Percentiles rank a stretch among this genome's conserved stretches.
Conservation (phyloP, 768 basidiomycete genomes). For the Coprinellus aureogranulatus region DNA sequence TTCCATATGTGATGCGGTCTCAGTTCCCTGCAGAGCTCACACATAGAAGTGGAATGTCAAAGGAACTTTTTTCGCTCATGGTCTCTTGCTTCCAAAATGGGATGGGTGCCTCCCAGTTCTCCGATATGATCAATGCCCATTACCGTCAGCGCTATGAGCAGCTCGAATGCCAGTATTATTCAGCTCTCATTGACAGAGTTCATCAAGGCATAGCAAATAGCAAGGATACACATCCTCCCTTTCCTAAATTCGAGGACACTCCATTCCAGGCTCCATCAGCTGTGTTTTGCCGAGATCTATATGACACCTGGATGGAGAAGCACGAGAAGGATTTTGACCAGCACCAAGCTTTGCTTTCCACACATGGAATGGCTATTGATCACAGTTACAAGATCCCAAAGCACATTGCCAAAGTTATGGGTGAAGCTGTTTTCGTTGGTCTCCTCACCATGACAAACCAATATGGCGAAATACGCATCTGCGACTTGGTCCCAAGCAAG, state of each 20-base stretch:
- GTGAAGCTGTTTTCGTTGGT: too few relatives aligned
- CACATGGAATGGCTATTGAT: constrained; percentile 6
- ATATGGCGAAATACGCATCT: constrained; percentile 17
- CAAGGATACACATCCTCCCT: constrained; percentile 15
- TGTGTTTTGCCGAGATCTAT: constrained; percentile 21
- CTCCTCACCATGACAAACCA: constrained; percentile 27
- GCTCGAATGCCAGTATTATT: not conserved
- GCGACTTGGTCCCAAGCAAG: constrained; percentile 26
- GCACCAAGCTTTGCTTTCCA: constrained; percentile 8
- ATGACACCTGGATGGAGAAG: constrained; percentile 18
- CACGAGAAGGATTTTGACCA: constrained; percentile 8
- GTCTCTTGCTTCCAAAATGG: not conserved
- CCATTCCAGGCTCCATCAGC: constrained; percentile 22
- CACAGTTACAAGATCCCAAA: constrained; percentile 15
- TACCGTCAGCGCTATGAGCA: not conserved
- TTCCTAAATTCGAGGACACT: constrained; percentile 12
- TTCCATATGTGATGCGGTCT: too few relatives aligned
- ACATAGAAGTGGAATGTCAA: too few relatives aligned
- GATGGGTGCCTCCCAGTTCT: not conserved
- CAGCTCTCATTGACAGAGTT: not conserved
- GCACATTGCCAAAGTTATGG: too few relatives aligned
- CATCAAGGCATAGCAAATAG: not conserved
- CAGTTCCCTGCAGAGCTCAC: too few relatives aligned
- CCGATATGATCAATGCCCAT: not conserved
- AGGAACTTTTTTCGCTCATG: not conserved